Base-by-base conservation (phyloP, 495 filamentous ascomycete genomes). In the Cetradonia linearis region DNA sequence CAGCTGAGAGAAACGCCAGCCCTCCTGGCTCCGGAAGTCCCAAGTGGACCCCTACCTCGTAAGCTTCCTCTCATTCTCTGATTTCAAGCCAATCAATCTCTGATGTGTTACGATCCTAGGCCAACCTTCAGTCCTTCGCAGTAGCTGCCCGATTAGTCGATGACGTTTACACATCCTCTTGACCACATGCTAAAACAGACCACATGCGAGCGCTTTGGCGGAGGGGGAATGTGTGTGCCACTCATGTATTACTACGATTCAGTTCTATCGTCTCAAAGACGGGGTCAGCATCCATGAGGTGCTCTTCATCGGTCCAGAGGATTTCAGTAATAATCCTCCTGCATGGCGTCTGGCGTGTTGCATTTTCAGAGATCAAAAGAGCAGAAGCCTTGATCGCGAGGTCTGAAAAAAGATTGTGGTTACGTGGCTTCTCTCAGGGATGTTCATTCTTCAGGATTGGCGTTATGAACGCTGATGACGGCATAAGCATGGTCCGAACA, bases 121-220 rank as follows among this genome's bases (percentile, higher is more conserved):
- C 57, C 57, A 40, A 59, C 46, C 13, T 59, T 59, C 34, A 59
- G 57, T 50, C 57, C 57, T 37, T 33, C 48, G 47, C 57, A 59
- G 57, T 59, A 49, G 46, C 34, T 14, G 23, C 9, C 34, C 37
- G 18, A 38, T 5, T 14, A 5, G n/a, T 38, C 6, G 5, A 27
- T 20, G 23, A 23, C 20, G 33, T 31, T 14, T n/a, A 18, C 23
- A 23, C 18, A 18, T 53, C 9, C 18, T 13, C 49, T 14, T 53
- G 49, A 33, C 8, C 25, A n/a, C 25, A 8, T 18, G 33, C 23
- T 28, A 25, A 28, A 27, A 6, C 8, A 36, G 14, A 33, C n/a
- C 11, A 13, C 25, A 59, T 38, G n/a, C 20, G 11, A 31, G 18
- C 30, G 20, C 42, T 20, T 59, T 16, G 57, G 23, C 25, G 18